Evolutionary conservation across 495 filamentous ascomycete species (phyloP), one percentile per base, ranked within the genome.

Genomic region (Cercophora scortea): DNA sequence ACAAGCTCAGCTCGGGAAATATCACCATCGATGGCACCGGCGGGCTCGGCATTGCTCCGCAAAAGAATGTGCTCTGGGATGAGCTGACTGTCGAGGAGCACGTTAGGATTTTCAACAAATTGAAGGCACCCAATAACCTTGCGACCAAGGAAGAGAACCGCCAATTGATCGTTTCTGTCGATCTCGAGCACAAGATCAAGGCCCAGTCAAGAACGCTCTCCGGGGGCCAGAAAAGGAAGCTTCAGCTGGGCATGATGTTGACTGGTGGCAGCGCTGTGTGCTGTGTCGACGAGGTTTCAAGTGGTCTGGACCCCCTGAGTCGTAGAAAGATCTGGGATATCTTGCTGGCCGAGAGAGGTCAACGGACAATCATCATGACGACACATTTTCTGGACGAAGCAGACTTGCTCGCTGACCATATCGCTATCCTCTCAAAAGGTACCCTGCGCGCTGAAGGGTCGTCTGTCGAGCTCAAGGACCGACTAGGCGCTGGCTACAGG

Each of bases 161-260:
- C 16, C 69, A 79, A 25, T 73, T 95, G 4, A 77, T 91, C 41
- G 57, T 63, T 4, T 74, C 77, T 2, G 83, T 90, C 53, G 90
- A 91, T 60, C 77, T 95, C 10, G 74, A 74, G 13, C 68, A 76
- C 8, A 95, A 95, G 67, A 61, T 78, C 18, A 78, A 81, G 41
- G 82, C 88, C 0, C 68, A 71, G 55, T 76, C 87, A 0, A 77
- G 76, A 50, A 87, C 86, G 1, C 73, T 95, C 6, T 93, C 88
- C 3, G 89, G 90, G 6, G 90, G 90, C 1, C 90, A 95, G 66
- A 94, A 92, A 66, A 76, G 90, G 18, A 94, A 94, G 65, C 71
- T 92, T n/a, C 90, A 95, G 61, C 77, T 95, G 9, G 84, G 85
- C n/a, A 90, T 92, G 80, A 94, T 93, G 88, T 81, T 95, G 49